Base-by-base conservation (phyloP, 2,329 filamentous ascomycete species). In the Podosphaera xanthii region DNA sequence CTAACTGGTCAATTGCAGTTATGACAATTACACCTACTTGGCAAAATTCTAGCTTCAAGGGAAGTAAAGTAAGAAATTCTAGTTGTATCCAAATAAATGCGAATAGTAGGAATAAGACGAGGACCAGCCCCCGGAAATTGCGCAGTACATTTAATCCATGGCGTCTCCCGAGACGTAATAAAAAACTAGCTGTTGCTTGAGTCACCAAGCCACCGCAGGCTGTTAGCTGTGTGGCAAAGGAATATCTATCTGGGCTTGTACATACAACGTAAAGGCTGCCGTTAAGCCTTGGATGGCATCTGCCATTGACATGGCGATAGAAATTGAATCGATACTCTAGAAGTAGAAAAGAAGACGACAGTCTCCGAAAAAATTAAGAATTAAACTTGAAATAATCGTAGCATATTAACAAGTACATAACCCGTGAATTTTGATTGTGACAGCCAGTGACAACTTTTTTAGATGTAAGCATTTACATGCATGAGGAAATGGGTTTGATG, bases 41-140 rank as follows among this genome's bases (percentile, higher is more conserved):
- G 59, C 69, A 70, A 6, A 61, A 59, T 7, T 60, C 63, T 31
- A 60, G 50, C 40, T 61, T 61, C 0, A 64, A 60, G 14, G 59
- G 36, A 52, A 68, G 60, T 30, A 69, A 63, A 53, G 66, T 66
- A 50, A 68, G 35, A 60, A 70, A 70, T 56, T 67, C 64, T 36
- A 68, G 57, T 62, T 65, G 65, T 58, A 68, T 65, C 67, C 67
- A 69, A 59, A 70, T 59, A 54, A 67, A 64, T 48, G 66, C 65
- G 61, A 67, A 69, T 31, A 68, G 60, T 59, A 70, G 59, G 62
- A 70, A 70, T 46, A 69, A 60, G 58, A 67, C 59, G 68, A 70
- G 68, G 67, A 67, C 68, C 67, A 70, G 69, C 68, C 69, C 69
- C 66, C 65, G 68, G 63, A 67, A 64, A 64, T 70, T 68, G 65